Base-by-base conservation (phyloP, 768 basidiomycete species). In the Phanerochaete sordida region DNA sequence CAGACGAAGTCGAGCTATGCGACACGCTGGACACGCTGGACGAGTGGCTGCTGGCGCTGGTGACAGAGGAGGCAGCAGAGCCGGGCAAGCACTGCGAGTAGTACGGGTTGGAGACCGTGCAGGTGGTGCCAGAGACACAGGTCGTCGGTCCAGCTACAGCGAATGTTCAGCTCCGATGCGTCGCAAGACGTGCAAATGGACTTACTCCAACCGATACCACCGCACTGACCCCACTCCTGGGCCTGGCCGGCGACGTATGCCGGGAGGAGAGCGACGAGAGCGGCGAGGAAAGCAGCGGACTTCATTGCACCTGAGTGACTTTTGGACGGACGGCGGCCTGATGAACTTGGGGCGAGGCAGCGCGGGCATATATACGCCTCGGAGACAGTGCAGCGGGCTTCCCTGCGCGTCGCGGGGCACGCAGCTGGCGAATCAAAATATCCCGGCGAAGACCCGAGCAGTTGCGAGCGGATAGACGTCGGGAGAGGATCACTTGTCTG, bases 181-280 rank as follows among this genome's bases (percentile, higher is more conserved):
- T n/a, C 13, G 50, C 26, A 12, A 27, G 26, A 3, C 33, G 13
- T 31, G n/a, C 46, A 27, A 31, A 23, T 28, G 7, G n/a, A 74
- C 80, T 60, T 70, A 83, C 81, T 71, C 80, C 81, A 82, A 57
- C 70, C 72, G 57, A 74, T 73, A 44, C 82, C 83, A 68, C 83
- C 82, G 64, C 84, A 86, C 65, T 85, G 84, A 8, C 76, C 80
- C 49, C 70, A 85, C 35, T 79, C 49, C 16, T 78, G 72, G 33
- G 73, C 65, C 51, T 77, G 75, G 56, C 81, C 84, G 55, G 69
- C 62, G 33, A 77, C 78, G 61, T 81, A 72, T 53, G 76, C 73
- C 1, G 81, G 80, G 21, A 79, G 69, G 55, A 83, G 64, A 35
- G 79, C 65, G 52, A 79, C 66, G 56, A 81, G 68, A 60, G 78